phyloP scores from a whole-genome alignment of 345 rosid genomes.

The Bruguiera parviflora region DNA sequence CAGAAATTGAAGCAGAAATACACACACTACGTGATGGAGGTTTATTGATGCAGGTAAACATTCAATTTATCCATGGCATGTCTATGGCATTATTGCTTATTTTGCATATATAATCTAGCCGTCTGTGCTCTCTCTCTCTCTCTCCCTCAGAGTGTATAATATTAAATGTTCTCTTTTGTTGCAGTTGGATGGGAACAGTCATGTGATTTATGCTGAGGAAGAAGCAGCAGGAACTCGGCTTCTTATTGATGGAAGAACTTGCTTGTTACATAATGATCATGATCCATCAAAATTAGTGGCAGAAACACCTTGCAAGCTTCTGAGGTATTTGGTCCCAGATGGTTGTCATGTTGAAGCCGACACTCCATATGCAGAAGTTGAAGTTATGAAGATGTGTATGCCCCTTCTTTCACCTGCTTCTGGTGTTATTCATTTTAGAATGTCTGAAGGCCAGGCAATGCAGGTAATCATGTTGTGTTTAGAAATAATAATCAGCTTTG shows the following conservation, averaged over 20 bases:
- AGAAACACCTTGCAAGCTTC: constrained; percentile 98
- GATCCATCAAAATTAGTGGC: constrained; percentile 98
- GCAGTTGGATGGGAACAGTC: constrained; percentile 99
- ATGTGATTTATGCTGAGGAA: constrained; percentile 98
- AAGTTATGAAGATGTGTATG: constrained; percentile 99
- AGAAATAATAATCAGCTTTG: background rate
- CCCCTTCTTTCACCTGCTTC: constrained; percentile 99
- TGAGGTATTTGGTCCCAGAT: constrained; percentile 87
- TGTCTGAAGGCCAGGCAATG: constrained; percentile 99
- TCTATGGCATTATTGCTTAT: constrained; percentile 10
- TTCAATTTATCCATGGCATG: constrained; percentile 1
- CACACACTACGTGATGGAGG: constrained; percentile 99
- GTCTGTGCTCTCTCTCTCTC: background rate
- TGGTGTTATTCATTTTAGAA: constrained; percentile 69
- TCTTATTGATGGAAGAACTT: constrained; percentile 98
- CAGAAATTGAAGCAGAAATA: constrained; percentile 93
- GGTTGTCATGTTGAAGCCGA: constrained; percentile 92
- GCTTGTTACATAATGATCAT: constrained; percentile 98
- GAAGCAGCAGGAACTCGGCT: constrained; percentile 99
- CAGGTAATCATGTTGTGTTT: constrained; percentile 53
- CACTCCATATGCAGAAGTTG: constrained; percentile 94
- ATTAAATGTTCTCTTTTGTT: constrained; percentile 14
- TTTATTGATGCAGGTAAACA: constrained; percentile 93
- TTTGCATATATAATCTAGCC: background rate
- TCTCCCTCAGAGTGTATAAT: too few species aligned